A percentile compares a stretch with the other conserved stretches of the same genome.
phyloP scores from a whole-genome alignment of 148 eudicot species.

The Fallopia convolvulus region DNA sequence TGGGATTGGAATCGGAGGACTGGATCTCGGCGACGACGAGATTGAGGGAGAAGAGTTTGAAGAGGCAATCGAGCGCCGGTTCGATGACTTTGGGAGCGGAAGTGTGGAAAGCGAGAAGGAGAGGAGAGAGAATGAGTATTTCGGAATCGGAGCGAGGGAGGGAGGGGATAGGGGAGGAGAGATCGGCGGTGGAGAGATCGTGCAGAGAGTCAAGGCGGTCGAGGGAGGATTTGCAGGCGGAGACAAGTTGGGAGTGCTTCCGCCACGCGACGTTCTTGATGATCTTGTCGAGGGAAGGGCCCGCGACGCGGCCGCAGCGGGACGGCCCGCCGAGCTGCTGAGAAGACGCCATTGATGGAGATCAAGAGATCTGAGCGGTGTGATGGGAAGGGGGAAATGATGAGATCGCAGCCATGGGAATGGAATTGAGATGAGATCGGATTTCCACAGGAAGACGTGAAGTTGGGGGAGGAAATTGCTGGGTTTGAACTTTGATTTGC shows the following conservation, averaged over 20 bases:
- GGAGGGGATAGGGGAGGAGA: constrained; percentile 45
- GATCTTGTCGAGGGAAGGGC: constrained; percentile 87
- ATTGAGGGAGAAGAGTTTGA: constrained; percentile 44
- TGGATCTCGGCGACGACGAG: constrained; percentile 52
- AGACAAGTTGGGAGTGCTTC: constrained; percentile 60
- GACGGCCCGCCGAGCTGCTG: constrained; percentile 69
- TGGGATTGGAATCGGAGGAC: constrained; percentile 7
- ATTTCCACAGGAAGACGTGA: background rate
- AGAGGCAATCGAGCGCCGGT: constrained; percentile 67
- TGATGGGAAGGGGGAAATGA: background rate
- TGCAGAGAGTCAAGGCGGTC: constrained; percentile 56
- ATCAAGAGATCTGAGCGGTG: constrained; percentile 2
- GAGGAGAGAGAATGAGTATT: constrained; percentile 37
- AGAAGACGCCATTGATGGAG: constrained; percentile 14
- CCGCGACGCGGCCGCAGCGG: constrained; percentile 59
- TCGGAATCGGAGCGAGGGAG: constrained; percentile 44
- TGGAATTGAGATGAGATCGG: background rate
- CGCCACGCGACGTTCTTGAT: constrained; percentile 89
- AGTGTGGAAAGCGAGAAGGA: constrained; percentile 64
- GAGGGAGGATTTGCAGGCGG: constrained; percentile 62
- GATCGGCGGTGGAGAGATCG: constrained; percentile 36
- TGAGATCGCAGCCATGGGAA: background rate
- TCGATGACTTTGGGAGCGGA: constrained; percentile 57
- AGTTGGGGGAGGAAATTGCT: background rate
- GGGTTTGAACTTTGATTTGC: background rate